These are phyloP conservation scores for Corynascus novoguineensis DNA, from an alignment of 495 filamentous ascomycete species.

Conservation along the genomic window DNA sequence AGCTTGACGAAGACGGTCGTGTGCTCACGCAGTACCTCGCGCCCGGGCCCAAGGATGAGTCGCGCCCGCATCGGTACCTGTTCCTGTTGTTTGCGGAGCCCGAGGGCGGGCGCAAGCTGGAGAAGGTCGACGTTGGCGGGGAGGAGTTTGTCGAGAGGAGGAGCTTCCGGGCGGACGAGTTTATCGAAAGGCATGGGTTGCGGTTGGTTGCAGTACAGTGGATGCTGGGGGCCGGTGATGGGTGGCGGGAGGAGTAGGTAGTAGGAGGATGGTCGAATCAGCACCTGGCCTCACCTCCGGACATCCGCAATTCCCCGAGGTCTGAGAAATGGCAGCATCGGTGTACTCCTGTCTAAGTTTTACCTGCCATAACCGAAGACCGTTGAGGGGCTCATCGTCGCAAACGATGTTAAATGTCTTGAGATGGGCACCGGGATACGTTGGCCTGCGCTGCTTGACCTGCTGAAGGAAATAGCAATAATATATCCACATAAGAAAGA, in stretches of 20 bases:
- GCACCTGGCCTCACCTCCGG: too few relatives aligned
- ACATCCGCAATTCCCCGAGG: too few relatives aligned
- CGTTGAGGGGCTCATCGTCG: too few relatives aligned
- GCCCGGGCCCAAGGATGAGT: slow-evolving; percentile 8
- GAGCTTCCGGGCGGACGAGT: neutral
- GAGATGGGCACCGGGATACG: too few relatives aligned
- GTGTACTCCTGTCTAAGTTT: too few relatives aligned
- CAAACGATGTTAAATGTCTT: too few relatives aligned
- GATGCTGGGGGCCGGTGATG: slow-evolving; percentile 6
- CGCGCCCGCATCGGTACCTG: slow-evolving; percentile 2
- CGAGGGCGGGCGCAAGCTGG: neutral
- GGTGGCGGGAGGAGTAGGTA: neutral
- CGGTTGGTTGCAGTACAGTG: slow-evolving; percentile 5
- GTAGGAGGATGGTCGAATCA: too few relatives aligned
- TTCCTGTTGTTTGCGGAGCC: slow-evolving; percentile 3
- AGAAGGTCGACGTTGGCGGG: neutral
- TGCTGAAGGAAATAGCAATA: too few relatives aligned
- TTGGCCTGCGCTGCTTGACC: too few relatives aligned
- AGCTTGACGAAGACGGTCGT: neutral
- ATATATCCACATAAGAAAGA: too few relatives aligned
- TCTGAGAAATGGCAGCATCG: too few relatives aligned
- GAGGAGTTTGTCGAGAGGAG: slow-evolving; percentile 6
- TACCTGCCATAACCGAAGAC: too few relatives aligned
- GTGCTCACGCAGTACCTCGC: slow-evolving; percentile 3
- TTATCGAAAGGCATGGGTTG: slow-evolving; percentile 1